phyloP scores from a whole-genome alignment of 2,329 filamentous ascomycete species.

The Pestalotiopsis sp. region DNA sequence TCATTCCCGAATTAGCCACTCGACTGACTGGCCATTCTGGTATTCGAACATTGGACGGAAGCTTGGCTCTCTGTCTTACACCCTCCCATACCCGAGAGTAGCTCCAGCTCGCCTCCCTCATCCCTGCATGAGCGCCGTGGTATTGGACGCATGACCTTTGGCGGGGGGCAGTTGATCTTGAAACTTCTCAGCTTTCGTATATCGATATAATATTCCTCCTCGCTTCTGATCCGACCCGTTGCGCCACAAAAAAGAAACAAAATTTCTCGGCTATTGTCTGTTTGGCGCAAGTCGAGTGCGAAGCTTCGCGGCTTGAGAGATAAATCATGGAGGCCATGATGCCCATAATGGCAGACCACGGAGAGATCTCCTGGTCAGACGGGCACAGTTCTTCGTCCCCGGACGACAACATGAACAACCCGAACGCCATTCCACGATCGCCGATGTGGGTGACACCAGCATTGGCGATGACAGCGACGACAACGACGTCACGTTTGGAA shows the following conservation, averaged over 20 bases:
- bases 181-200: background rate
- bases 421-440: conserved; percentile 35
- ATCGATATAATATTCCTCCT: background rate
- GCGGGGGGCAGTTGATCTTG: conserved; percentile 25
- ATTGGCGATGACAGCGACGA: background rate
- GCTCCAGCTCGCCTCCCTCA: conserved; percentile 23
- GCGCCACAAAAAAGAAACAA: too few relatives aligned
- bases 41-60: conserved; percentile 16
- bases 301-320: conserved; percentile 41
- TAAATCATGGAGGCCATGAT: conserved; percentile 51
- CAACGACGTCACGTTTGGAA: conserved; percentile 35
- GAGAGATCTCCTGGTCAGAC: conserved; percentile 48
- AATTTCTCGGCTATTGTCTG: background rate
- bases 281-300: background rate
- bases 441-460: conserved; percentile 37
- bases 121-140: conserved; percentile 22
- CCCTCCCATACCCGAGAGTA: conserved; percentile 19
- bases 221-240: background rate
- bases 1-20: conserved; percentile 19
- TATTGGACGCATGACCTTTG: conserved; percentile 26
- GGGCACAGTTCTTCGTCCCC: conserved; percentile 44
- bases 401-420: conserved; percentile 39
- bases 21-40: conserved; percentile 21
- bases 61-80: conserved; percentile 1
- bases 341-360: conserved; percentile 43